Evolutionary conservation across 2,329 filamentous ascomycete species (phyloP).

Genomic region (Fusarium aywerte): DNA sequence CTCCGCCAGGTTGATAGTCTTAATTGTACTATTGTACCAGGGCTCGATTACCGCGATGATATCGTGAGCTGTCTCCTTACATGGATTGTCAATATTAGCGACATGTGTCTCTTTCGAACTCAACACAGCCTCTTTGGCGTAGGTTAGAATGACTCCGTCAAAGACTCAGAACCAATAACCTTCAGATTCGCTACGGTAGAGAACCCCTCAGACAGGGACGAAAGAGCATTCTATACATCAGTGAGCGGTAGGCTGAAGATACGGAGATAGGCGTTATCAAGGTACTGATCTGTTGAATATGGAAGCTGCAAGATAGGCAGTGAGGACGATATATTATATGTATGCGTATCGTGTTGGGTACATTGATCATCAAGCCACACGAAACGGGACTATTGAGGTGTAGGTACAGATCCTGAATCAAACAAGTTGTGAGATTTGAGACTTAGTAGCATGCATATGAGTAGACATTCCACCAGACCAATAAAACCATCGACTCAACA

Average conservation of each 20-base stretch:
- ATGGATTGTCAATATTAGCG: conserved; percentile 52
- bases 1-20: conserved; percentile 75
- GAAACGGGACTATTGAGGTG: not conserved
- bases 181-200: conserved; percentile 73
- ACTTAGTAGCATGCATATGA: no score
- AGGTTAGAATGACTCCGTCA: conserved; percentile 83
- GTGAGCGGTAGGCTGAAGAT: no score
- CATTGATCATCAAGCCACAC: not conserved
- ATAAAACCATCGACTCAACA: no score
- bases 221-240: conserved; percentile 58
- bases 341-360: not conserved
- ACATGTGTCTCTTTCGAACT: conserved; percentile 61
- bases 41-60: conserved; percentile 71
- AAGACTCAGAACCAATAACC: conserved; percentile 81
- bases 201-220: conserved; percentile 69
- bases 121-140: conserved; percentile 83
- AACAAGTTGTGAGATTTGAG: not conserved
- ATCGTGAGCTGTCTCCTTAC: conserved; percentile 58
- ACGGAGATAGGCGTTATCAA: not conserved
- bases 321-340: not conserved
- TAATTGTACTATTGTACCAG: conserved; percentile 79
- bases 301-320: not conserved
- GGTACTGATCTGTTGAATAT: not conserved
- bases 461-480: no score
- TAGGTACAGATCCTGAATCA: not conserved